Evolutionary conservation across 1,139 yeast genomes (phyloP), one percentile per base, ranked within the genome.

Genomic region (Meyerozyma smithsonii): DNA sequence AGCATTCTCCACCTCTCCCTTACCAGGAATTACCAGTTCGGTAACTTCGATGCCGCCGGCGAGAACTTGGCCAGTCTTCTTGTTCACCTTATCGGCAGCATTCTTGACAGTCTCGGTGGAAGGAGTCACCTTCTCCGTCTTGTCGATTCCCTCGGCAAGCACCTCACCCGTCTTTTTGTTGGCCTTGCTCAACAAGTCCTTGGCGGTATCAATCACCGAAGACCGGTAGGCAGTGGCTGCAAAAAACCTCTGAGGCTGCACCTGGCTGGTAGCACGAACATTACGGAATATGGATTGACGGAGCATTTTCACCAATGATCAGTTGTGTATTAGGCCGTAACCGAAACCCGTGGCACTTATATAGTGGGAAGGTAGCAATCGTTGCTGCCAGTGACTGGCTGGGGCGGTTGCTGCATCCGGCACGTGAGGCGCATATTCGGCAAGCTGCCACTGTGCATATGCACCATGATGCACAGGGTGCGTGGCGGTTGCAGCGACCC

Each of bases 41-140:
- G 60, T 66, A 28, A 53, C 50, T 26, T 64, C 66, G 41, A 64
- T 55, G 4, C 66, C 64, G 16, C 58, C 62, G 11, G 71, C 69
- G 39, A 64, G 54, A 2, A 61, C 61, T 42, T 65, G 58, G 7
- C 70, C 71, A 10, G 68, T 54, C 45, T 61, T 62, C 39, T 59
- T 51, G 45, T 56, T 55, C 11, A 47, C 53, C 21, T 45, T 47
- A 3, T 48, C 39, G 4, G 56, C 52, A 12, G 52, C 55, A n/a
- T 46, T 47, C 10, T 45, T 42, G 19, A 41, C 46, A 20, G 46
- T 45, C 23, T 50, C 54, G 15, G 46, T 45, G 21, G 45, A 39
- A 1, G 57, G 56, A 11, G 52, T 42, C 28, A 39, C 51, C 12
- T 52, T 35, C 36, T 56, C 57, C 19, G 60, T 59, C 39, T 54